Evolutionary conservation across 306 rosid species (phyloP).

Genomic region (Glycine latifolia): DNA sequence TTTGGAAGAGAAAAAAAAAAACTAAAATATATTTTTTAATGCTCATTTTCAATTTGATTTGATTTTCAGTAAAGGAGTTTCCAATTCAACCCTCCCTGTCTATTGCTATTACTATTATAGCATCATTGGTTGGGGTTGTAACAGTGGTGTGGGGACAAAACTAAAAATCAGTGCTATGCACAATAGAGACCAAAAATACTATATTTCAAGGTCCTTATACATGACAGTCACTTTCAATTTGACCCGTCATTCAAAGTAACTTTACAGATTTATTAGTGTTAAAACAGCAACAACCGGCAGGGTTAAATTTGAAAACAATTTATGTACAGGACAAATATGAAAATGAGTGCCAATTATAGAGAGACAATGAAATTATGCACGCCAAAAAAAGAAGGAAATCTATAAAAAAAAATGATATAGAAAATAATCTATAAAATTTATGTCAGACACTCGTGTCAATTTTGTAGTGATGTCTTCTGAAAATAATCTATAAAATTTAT

Average conservation of each 20-base stretch:
- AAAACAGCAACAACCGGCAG: neutral
- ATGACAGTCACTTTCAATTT: neutral
- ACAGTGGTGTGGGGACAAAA: neutral
- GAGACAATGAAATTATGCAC: neutral
- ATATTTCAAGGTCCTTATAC: too few species aligned
- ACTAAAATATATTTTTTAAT: neutral
- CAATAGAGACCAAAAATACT: neutral
- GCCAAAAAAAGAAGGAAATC: neutral
- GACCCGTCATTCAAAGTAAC: neutral
- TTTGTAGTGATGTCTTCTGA: too few species aligned
- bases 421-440: neutral
- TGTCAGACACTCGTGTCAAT: neutral
- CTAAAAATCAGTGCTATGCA: neutral
- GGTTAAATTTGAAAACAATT: conserved; percentile 5
- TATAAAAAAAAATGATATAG: neutral
- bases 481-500: neutral
- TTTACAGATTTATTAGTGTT: too few species aligned
- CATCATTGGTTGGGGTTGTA: neutral
- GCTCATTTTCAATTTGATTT: neutral
- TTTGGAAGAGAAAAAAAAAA: neutral
- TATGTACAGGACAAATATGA: neutral
- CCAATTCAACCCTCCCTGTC: neutral
- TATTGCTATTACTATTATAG: neutral
- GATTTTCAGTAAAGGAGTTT: neutral
- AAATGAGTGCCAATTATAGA: neutral